Conservation (phyloP, 2,329 filamentous ascomycete species). For the Calonectria pseudoreteaudii region DNA sequence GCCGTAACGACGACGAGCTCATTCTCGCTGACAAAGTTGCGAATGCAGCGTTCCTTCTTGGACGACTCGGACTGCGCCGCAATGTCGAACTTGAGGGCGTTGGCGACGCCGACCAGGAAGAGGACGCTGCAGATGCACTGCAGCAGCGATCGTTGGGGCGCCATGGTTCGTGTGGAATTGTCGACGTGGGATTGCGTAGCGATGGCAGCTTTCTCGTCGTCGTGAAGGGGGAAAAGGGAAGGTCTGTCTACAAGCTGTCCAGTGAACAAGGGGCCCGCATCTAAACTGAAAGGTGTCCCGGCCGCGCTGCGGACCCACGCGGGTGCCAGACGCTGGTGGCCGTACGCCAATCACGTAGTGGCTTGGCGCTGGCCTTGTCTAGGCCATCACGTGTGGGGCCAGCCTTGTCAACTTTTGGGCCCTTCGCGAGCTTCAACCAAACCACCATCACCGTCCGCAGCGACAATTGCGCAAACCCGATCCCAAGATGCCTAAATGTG, state of each 20-base stretch:
- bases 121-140: slow-evolving; percentile 70
- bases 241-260: slow-evolving; percentile 20
- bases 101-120: slow-evolving; percentile 64
- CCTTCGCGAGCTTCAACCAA: slow-evolving; percentile 27
- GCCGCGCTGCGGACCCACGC: slow-evolving; percentile 41
- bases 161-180: slow-evolving; percentile 53
- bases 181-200: slow-evolving; percentile 5
- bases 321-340: slow-evolving; percentile 12
- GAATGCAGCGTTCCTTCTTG: slow-evolving; percentile 88
- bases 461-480: slow-evolving; percentile 26
- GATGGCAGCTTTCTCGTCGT: slow-evolving; percentile 18
- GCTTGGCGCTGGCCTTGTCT: slow-evolving; percentile 39
- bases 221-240: slow-evolving; percentile 24
- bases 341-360: slow-evolving; percentile 32
- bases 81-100: slow-evolving; percentile 94
- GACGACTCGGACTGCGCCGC: slow-evolving; percentile 69
- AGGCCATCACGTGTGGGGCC: slow-evolving; percentile 45
- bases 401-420: slow-evolving; percentile 43
- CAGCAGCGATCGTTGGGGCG: slow-evolving; percentile 63
- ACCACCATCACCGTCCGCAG: slow-evolving; percentile 22
- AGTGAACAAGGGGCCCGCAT: slow-evolving; percentile 33
- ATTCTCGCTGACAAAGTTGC: slow-evolving; percentile 94
- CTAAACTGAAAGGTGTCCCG: slow-evolving; percentile 49
- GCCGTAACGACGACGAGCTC: slow-evolving; percentile 96
- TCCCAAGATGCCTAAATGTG: slow-evolving; percentile 89